A percentile compares a stretch with the other conserved stretches of the same genome.
Evolutionary conservation across 2,329 filamentous ascomycete species (phyloP).

Genomic region (Clarireedia hainanense): DNA sequence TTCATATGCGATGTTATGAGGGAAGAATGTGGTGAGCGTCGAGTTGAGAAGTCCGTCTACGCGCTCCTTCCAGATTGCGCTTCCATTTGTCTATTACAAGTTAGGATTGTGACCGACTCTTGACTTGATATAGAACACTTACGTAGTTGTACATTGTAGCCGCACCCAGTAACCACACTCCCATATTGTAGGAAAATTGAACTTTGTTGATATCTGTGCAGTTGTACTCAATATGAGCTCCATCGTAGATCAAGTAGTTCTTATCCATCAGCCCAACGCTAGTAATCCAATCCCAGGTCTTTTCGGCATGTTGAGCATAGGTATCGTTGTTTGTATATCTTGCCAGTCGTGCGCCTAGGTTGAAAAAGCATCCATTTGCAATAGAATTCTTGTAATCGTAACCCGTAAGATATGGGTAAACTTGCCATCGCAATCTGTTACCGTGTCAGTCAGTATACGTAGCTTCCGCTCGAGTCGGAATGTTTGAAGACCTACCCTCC

Average conservation of each 20-base stretch:
- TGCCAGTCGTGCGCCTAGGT: conserved; percentile 61
- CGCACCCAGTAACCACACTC: conserved; percentile 51
- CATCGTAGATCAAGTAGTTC: conserved; percentile 50
- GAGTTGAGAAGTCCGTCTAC: conserved; percentile 29
- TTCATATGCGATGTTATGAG: conserved; percentile 49
- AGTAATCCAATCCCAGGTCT: conserved; percentile 59
- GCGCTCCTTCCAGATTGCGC: conserved; percentile 31
- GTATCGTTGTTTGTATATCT: conserved; percentile 72
- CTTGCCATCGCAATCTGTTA: conserved; percentile 65
- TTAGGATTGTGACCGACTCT: conserved; percentile 20
- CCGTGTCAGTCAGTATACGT: too few species aligned
- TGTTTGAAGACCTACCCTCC: conserved; percentile 35
- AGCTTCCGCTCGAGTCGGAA: background rate
- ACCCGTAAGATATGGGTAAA: conserved; percentile 52
- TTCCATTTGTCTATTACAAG: conserved; percentile 28
- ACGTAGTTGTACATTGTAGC: conserved; percentile 42
- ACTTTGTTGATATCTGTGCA: conserved; percentile 47
- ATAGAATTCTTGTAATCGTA: conserved; percentile 61
- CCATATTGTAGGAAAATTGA: conserved; percentile 65
- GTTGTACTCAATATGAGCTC: conserved; percentile 36
- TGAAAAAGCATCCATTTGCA: conserved; percentile 62
- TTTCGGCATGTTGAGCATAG: conserved; percentile 69
- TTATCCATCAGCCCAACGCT: conserved; percentile 49
- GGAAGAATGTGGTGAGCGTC: conserved; percentile 32
- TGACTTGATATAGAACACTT: conserved; percentile 42